Conservation (phyloP, 108 stramenopile genomes). For the Discostella pseudostelligera region DNA sequence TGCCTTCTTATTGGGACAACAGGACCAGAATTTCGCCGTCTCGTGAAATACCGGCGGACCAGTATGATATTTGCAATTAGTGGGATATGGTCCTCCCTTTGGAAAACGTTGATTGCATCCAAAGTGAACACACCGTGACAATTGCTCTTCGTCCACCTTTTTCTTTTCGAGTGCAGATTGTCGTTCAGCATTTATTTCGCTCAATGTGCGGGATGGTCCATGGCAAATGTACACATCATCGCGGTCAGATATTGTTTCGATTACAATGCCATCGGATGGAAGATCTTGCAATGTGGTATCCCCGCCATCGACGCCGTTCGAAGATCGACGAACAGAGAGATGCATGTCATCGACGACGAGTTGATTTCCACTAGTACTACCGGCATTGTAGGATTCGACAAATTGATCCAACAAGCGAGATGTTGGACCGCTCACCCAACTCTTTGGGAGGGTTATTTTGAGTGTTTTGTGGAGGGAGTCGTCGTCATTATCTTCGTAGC, state of each 20-base stretch:
- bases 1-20: slow-evolving; percentile 89
- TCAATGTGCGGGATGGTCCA: slow-evolving; percentile 55
- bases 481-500: slow-evolving; percentile 87
- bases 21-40: slow-evolving; percentile 96
- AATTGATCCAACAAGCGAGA: slow-evolving; percentile 74
- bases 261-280: slow-evolving; percentile 71
- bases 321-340: slow-evolving; percentile 48
- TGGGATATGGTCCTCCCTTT: slow-evolving; percentile 76
- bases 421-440: slow-evolving; percentile 82
- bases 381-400: slow-evolving; percentile 84
- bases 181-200: slow-evolving; percentile 50
- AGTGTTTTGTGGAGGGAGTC: slow-evolving; percentile 73
- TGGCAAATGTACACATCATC: slow-evolving; percentile 77
- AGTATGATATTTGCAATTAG: slow-evolving; percentile 82
- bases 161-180: slow-evolving; percentile 45
- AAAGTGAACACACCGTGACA: slow-evolving; percentile 80
- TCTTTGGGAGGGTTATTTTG: slow-evolving; percentile 89
- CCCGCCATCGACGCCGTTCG: slow-evolving; percentile 6
- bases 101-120: slow-evolving; percentile 84
- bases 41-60: slow-evolving; percentile 97
- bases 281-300: slow-evolving; percentile 30
- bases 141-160: slow-evolving; percentile 43
- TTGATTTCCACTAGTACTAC: slow-evolving; percentile 53
- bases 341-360: slow-evolving; percentile 55
- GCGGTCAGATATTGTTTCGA: slow-evolving; percentile 72